Conservation (phyloP, 345 rosid species). For the Heritiera littoralis region DNA sequence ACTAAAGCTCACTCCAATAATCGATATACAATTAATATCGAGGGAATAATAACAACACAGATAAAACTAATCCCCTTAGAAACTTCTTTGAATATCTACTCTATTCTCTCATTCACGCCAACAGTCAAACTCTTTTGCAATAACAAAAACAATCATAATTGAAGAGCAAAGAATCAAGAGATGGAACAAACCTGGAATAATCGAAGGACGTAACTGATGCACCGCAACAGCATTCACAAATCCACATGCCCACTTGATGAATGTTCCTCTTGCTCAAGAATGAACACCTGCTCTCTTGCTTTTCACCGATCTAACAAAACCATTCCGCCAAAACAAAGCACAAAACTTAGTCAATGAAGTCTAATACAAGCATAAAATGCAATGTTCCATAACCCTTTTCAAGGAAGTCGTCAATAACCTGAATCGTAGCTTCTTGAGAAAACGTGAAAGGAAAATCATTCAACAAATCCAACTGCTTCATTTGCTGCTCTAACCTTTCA, state of each 20-base stretch:
- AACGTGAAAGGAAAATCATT: conserved; percentile 83
- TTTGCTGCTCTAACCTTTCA: conserved; percentile 74
- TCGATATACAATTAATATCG: neutral
- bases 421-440: conserved; percentile 56
- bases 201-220: conserved; percentile 26
- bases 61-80: neutral
- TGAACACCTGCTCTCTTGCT: conserved; percentile 41
- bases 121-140: neutral
- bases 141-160: neutral
- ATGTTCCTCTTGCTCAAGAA: conserved; percentile 64
- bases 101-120: conserved; percentile 20
- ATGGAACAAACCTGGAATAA: conserved; percentile 40
- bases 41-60: neutral
- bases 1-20: neutral
- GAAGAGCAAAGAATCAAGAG: neutral
- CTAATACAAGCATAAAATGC: neutral
- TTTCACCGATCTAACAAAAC: neutral
- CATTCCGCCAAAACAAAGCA: neutral
- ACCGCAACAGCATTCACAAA: conserved; percentile 62
- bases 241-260: conserved; percentile 81
- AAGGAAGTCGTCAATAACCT: conserved; percentile 38
- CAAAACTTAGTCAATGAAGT: neutral
- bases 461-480: conserved; percentile 56
- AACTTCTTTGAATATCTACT: neutral
- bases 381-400: neutral